Base-by-base conservation (phyloP, 2,329 filamentous ascomycete genomes). In the Penicillium vulpinum region DNA sequence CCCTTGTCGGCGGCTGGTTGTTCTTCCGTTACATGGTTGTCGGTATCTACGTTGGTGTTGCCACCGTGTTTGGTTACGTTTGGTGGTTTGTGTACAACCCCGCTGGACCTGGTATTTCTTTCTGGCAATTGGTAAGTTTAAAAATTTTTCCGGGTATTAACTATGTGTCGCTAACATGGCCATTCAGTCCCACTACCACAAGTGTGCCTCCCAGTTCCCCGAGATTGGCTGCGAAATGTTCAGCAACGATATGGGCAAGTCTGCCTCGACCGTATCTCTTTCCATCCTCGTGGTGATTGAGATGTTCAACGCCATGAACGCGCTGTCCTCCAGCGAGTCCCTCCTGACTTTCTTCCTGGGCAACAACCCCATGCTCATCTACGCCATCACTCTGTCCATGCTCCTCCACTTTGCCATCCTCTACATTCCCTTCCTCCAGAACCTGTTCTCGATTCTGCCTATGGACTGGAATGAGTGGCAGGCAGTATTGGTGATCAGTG, bases 11-110 rank as follows among this genome's bases (percentile, higher is more conserved):
- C 43, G 92, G 92, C 58, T 99, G 94, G 94, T 80, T 99, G 38
- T 97, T 99, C 81, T 92, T 97, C 84, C 88, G 94, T 51, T 99
- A 99, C 77, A 87, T 99, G 81, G 88, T 97, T 48, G 94, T 99
- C 67, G 94, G 94, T 60, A 91, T 87, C 9, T 99, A 99, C 63
- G 94, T 99, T 57, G 94, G 94, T 72, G 82, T 91, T 39, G 94
- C 94, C 52, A 99, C 94, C 4, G 95, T 99, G 21, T 92, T 89
- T 70, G 94, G 95, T 44, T 99, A 99, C 72, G 93, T 91, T n/a
- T 99, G 94, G 94, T 99, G 92, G 91, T 99, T 97, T 82, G 92
- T 99, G 89, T 96, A 89, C 81, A 93, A 97, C 79, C 78, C 87
- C 9, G 86, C 88, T 64, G 94, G 94, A 0, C 94, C 94, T 24